Conservation (phyloP, 2,329 filamentous ascomycete genomes). For the Grosmannia clavigera region DNA sequence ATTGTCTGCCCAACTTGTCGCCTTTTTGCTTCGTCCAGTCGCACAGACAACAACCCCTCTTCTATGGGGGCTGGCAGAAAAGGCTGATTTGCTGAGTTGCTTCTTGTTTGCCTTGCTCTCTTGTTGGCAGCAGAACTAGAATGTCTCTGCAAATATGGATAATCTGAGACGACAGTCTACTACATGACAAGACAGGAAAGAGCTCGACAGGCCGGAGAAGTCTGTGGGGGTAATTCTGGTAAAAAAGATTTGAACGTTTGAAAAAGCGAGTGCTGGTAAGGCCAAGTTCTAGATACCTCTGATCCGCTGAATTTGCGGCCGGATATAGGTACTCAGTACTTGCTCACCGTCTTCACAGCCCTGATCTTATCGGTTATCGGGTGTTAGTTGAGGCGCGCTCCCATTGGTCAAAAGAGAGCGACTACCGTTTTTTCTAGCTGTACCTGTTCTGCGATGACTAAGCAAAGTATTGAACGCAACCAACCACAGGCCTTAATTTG, state of each 20-base stretch:
- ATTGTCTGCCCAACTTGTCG: not conserved
- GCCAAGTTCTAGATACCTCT: not conserved
- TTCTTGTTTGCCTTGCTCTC: not conserved
- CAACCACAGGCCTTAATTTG: too few species aligned
- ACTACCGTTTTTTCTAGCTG: too few species aligned
- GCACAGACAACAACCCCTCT: not conserved
- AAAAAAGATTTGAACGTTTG: not conserved
- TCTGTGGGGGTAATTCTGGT: not conserved
- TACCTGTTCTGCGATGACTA: too few species aligned
- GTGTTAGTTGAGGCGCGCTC: not conserved
- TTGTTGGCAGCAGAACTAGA: not conserved
- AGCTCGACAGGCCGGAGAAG: not conserved
- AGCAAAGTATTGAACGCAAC: too few species aligned
- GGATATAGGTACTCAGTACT: not conserved
- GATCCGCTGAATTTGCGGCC: not conserved
- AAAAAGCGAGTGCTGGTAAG: not conserved
- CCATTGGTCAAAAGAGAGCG: conserved; percentile 3
- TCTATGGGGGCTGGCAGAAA: not conserved
- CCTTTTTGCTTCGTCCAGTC: not conserved
- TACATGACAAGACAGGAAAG: not conserved
- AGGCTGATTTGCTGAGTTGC: not conserved
- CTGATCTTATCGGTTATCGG: conserved; percentile 7
- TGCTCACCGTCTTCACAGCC: not conserved
- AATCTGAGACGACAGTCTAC: not conserved
- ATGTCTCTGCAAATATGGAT: not conserved